Percentiles rank a stretch among this genome's conserved stretches.
phyloP scores from a whole-genome alignment of 257 asterid species.

The Solanum arcanum region DNA sequence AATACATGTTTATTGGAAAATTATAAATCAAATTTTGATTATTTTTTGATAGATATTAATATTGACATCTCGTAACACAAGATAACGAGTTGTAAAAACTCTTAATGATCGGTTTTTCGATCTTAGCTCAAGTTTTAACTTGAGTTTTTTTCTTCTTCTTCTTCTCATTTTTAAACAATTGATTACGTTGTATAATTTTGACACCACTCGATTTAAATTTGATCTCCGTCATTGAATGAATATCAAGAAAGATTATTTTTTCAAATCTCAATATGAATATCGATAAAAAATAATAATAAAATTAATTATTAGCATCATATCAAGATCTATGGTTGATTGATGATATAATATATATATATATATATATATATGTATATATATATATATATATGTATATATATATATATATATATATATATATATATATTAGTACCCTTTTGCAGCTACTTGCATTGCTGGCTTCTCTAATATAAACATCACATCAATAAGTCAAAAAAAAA shows the following conservation, averaged over 20 bases:
- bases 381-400: not conserved
- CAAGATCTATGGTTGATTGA: not conserved
- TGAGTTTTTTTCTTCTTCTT: no score
- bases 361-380: not conserved
- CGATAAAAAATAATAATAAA: not conserved
- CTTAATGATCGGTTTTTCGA: no score
- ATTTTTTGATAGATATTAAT: no score
- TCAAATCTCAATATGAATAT: not conserved
- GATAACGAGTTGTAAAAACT: no score
- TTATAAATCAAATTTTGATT: no score
- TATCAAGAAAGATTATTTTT: no score
- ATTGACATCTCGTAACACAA: no score
- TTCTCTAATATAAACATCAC: not conserved
- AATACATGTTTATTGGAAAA: no score
- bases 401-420: not conserved
- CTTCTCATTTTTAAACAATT: no score
- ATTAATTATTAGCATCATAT: not conserved
- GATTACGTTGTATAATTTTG: not conserved
- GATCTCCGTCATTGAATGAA: rapidly evolving
- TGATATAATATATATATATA: not conserved
- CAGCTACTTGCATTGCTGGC: not conserved
- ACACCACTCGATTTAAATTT: no score
- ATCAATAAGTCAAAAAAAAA: not conserved
- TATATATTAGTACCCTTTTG: not conserved
- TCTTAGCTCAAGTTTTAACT: not conserved